Conservation (phyloP, 2,329 filamentous ascomycete genomes). For the Zasmidium cellare region DNA sequence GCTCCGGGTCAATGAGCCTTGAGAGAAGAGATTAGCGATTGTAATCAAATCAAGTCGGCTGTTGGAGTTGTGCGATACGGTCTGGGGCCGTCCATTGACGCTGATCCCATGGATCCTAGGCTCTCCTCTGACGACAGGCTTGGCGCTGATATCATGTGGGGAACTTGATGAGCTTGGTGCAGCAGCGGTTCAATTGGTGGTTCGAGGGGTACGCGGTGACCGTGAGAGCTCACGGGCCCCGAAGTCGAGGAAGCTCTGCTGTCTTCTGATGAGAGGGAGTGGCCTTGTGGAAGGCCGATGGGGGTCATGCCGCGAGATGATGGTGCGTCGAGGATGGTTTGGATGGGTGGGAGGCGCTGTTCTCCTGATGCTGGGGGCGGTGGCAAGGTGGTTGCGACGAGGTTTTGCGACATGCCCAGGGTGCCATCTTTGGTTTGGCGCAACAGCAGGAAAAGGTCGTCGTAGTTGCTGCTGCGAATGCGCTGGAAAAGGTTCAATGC, state of each 20-base stretch:
- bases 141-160: neutral
- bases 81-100: slow-evolving; percentile 13
- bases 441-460: slow-evolving; percentile 26
- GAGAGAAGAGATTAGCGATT: slow-evolving; percentile 1
- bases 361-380: slow-evolving; percentile 11
- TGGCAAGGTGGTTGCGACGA: neutral
- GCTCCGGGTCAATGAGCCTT: neutral
- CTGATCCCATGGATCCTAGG: slow-evolving; percentile 19
- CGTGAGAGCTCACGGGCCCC: neutral
- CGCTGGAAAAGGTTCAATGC: slow-evolving; percentile 32
- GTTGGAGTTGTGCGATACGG: slow-evolving; percentile 18
- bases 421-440: slow-evolving; percentile 20
- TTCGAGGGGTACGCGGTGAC: slow-evolving; percentile 11
- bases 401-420: slow-evolving; percentile 11
- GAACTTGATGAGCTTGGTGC: slow-evolving; percentile 5
- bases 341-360: slow-evolving; percentile 23
- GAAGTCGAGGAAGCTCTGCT: slow-evolving; percentile 16
- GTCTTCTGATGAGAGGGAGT: slow-evolving; percentile 24
- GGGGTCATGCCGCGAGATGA: slow-evolving; percentile 11
- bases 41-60: slow-evolving; percentile 1
- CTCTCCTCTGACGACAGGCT: slow-evolving; percentile 23
- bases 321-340: slow-evolving; percentile 22
- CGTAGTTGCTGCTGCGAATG: slow-evolving; percentile 24
- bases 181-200: slow-evolving; percentile 13
- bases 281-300: slow-evolving; percentile 15